A percentile compares a stretch with the other conserved stretches of the same genome.
These are phyloP conservation scores for Botryococcus braunii DNA, from an alignment of 163 green algal species.

Conservation along the genomic window DNA sequence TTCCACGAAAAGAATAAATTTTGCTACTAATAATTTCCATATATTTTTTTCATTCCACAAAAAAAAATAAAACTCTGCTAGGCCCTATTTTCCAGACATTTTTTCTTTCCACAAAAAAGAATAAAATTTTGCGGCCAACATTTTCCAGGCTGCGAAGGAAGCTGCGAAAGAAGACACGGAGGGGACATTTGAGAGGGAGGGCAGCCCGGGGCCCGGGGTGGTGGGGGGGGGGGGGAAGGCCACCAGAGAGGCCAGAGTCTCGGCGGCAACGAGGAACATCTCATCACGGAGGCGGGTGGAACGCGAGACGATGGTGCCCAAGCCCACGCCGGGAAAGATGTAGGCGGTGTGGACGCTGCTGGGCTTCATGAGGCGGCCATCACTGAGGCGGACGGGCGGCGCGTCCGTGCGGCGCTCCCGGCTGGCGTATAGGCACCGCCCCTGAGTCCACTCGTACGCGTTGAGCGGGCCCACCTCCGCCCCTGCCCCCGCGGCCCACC, in stretches of 20 bases:
- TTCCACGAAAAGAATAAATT: too few relatives aligned
- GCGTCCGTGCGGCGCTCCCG: conserved; percentile 12
- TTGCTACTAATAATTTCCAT: too few relatives aligned
- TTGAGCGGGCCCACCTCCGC: conserved; percentile 56
- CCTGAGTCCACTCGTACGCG: conserved; percentile 61
- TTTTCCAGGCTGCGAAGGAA: background rate
- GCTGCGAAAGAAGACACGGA: background rate
- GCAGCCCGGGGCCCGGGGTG: background rate
- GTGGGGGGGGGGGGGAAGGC: background rate
- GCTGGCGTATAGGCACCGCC: conserved; percentile 51
- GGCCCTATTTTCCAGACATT: background rate
- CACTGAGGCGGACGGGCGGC: conserved; percentile 11
- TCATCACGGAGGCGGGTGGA: conserved; percentile 44
- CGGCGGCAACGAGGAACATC: conserved; percentile 43
- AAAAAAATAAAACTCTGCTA: background rate
- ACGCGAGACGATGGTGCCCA: conserved; percentile 38
- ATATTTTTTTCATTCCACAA: background rate
- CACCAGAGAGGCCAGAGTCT: conserved; percentile 46
- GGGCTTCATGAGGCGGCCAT: conserved; percentile 18
- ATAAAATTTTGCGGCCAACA: background rate
- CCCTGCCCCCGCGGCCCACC: background rate
- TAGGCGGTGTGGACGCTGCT: conserved; percentile 50
- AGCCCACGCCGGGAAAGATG: conserved; percentile 50
- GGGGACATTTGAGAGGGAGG: background rate
- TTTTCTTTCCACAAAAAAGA: background rate